Conservation (phyloP, 495 filamentous ascomycete species). For the Podospora anserina region DNA sequence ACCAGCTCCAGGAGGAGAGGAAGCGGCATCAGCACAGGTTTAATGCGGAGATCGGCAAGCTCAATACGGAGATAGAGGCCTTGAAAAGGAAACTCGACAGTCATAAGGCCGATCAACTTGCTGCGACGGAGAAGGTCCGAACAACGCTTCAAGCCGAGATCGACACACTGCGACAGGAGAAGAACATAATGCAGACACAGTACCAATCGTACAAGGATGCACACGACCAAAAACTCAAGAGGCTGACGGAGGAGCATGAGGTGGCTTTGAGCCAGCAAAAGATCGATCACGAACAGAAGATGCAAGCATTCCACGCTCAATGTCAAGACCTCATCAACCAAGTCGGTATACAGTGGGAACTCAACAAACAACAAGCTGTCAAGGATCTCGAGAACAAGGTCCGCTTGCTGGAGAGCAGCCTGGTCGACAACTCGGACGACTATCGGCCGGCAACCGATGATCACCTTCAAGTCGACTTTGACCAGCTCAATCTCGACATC, state of each 20-base stretch:
- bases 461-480: constrained; percentile 28
- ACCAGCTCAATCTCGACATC: constrained; percentile 26
- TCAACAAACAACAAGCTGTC: constrained; percentile 4
- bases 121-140: not conserved
- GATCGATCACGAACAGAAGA: not conserved
- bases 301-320: not conserved
- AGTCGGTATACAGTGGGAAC: not conserved
- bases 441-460: constrained; percentile 34
- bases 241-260: not conserved
- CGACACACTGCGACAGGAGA: not conserved
- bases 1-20: not conserved
- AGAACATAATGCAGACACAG: not conserved
- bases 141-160: not conserved
- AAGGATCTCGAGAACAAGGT: constrained; percentile 12
- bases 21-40: not conserved
- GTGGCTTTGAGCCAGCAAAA: not conserved
- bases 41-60: not conserved
- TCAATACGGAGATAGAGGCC: not conserved
- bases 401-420: constrained; percentile 23
- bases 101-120: not conserved
- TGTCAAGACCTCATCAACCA: not conserved
- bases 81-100: not conserved
- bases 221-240: not conserved
- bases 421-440: constrained; percentile 34
- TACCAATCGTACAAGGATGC: not conserved